A percentile compares a stretch with the other conserved stretches of the same genome.
phyloP scores from a whole-genome alignment of 2,329 filamentous ascomycete genomes.

The Colletotrichum sp. region DNA sequence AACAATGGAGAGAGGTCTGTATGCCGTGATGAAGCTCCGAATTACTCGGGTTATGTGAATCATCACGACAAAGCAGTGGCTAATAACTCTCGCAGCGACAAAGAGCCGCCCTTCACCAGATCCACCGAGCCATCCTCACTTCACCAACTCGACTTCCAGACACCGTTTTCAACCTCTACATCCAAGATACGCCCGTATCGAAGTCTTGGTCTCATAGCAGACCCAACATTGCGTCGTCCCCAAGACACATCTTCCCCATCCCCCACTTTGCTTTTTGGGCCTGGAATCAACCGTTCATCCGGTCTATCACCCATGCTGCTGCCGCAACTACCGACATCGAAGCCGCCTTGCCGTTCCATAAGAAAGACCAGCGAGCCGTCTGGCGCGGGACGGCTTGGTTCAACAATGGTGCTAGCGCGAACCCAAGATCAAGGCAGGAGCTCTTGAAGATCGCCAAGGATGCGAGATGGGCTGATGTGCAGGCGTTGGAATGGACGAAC shows the following conservation, averaged over 20 bases:
- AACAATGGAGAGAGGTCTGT: constrained; percentile 45
- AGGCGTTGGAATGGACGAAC: constrained; percentile 41
- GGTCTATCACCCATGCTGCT: constrained; percentile 44
- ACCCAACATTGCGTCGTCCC: constrained; percentile 39
- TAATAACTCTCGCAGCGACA: constrained; percentile 39
- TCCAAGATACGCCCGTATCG: constrained; percentile 53
- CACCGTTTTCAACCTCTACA: constrained; percentile 56
- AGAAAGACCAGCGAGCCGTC: constrained; percentile 47
- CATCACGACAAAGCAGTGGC: not conserved
- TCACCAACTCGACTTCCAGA: constrained; percentile 53
- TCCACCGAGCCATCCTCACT: constrained; percentile 57
- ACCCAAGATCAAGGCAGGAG: constrained; percentile 44
- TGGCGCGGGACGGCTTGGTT: constrained; percentile 60
- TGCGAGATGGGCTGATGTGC: constrained; percentile 53
- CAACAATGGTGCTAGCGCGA: constrained; percentile 42
- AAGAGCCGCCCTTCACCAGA: constrained; percentile 56
- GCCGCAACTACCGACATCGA: constrained; percentile 43
- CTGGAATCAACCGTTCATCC: constrained; percentile 57
- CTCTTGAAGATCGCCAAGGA: constrained; percentile 38
- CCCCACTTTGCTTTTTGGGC: constrained; percentile 63
- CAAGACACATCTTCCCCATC: constrained; percentile 51
- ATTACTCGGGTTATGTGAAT: not conserved
- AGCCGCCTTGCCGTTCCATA: constrained; percentile 10
- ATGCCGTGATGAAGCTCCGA: not conserved
- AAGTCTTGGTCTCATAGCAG: constrained; percentile 53